phyloP scores from a whole-genome alignment of 352 stramenopile genomes.

The Phytophthora sp. region DNA sequence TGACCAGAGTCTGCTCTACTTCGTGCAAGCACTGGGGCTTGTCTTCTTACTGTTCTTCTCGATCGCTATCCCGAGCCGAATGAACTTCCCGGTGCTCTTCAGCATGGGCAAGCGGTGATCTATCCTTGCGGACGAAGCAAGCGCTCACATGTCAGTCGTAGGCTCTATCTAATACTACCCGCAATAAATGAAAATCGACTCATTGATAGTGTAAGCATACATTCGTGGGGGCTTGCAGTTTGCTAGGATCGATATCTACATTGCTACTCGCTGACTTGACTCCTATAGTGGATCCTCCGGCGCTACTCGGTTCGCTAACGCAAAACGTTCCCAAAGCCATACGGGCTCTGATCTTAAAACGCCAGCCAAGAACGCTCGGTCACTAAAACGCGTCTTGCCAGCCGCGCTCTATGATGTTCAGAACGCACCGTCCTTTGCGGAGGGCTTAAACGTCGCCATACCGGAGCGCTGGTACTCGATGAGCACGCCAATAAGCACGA shows the following conservation, averaged over 20 bases:
- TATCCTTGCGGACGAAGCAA: background rate
- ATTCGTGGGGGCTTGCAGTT: conserved; percentile 24
- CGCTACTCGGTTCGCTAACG: conserved; percentile 2
- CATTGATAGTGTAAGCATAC: conserved; percentile 42
- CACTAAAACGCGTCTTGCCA: conserved; percentile 10
- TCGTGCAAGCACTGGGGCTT: conserved; percentile 68
- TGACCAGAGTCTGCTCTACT: conserved; percentile 83
- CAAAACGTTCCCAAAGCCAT: conserved; percentile 6
- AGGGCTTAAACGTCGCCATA: conserved; percentile 58
- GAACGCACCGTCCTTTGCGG: conserved; percentile 45
- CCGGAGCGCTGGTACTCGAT: conserved; percentile 69
- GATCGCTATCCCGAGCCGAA: conserved; percentile 73
- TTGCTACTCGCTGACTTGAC: conserved; percentile 32
- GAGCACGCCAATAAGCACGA: conserved; percentile 56
- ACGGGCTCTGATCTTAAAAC: background rate
- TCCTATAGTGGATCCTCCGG: conserved; percentile 12
- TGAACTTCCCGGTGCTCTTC: conserved; percentile 86
- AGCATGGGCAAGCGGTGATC: conserved; percentile 78
- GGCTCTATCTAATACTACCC: conserved; percentile 6
- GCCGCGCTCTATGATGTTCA: conserved; percentile 20
- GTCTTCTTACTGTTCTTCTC: conserved; percentile 80
- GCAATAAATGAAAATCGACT: conserved; percentile 5
- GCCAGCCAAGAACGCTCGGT: conserved; percentile 6
- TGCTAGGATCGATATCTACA: conserved; percentile 47
- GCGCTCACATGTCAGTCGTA: background rate